Conservation (phyloP, 2,329 filamentous ascomycete species). For the Phialocephala subalpina region DNA sequence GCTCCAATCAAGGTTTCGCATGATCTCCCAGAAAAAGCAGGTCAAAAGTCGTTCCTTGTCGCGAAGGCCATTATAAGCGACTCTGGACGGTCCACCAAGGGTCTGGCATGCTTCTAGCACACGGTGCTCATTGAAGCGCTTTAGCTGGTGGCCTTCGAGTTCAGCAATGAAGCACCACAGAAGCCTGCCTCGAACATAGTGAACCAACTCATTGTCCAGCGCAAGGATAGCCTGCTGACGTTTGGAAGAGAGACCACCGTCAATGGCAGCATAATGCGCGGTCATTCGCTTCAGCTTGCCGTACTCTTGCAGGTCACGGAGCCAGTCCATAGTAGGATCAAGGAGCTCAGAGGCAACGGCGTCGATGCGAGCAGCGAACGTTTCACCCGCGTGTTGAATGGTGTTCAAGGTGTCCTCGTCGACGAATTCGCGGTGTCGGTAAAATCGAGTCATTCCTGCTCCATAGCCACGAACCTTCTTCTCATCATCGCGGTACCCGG, state of each 20-base stretch:
- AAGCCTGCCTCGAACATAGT: constrained; percentile 29
- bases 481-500: not conserved
- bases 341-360: constrained; percentile 44
- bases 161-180: constrained; percentile 26
- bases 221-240: not conserved
- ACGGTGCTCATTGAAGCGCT: constrained; percentile 23
- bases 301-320: constrained; percentile 44
- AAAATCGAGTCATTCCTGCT: constrained; percentile 47
- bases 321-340: constrained; percentile 48
- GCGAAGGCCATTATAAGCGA: constrained; percentile 30
- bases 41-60: constrained; percentile 41
- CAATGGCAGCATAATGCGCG: not conserved
- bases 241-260: not conserved
- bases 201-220: not conserved
- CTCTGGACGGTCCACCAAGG: not conserved
- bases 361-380: constrained; percentile 57
- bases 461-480: not conserved
- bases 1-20: constrained; percentile 23
- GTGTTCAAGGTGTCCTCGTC: constrained; percentile 63
- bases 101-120: constrained; percentile 1
- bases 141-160: constrained; percentile 11
- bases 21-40: constrained; percentile 42
- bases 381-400: constrained; percentile 65
- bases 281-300: constrained; percentile 37
- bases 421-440: constrained; percentile 55